These are phyloP conservation scores for Aspergillus flavus DNA, from an alignment of 2,329 filamentous ascomycete species.

Conservation along the genomic window DNA sequence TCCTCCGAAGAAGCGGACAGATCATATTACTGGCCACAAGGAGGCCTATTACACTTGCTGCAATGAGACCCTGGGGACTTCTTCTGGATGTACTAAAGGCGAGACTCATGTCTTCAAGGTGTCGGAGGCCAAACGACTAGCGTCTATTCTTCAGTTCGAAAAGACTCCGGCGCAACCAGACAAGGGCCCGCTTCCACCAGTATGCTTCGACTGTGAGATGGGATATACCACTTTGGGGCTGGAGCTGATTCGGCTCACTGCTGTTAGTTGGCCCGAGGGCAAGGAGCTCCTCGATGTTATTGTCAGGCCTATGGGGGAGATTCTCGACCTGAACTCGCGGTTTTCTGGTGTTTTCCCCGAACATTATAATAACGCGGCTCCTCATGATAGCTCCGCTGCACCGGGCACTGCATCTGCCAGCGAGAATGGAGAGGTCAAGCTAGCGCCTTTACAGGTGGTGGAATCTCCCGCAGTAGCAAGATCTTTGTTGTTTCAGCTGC, in stretches of 20 bases:
- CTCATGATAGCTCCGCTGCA: conserved; percentile 47
- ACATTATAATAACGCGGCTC: conserved; percentile 70
- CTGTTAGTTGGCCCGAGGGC: conserved; percentile 81
- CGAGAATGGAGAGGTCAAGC: conserved; percentile 23
- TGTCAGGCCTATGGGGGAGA: conserved; percentile 78
- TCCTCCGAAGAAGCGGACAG: conserved; percentile 56
- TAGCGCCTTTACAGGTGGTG: conserved; percentile 69
- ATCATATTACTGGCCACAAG: conserved; percentile 58
- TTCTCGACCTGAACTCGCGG: conserved; percentile 87
- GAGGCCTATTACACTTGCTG: conserved; percentile 78
- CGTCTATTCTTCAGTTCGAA: conserved; percentile 76
- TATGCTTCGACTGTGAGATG: conserved; percentile 97
- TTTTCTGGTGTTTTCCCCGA: conserved; percentile 86
- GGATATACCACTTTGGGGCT: conserved; percentile 86
- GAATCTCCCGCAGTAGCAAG: conserved; percentile 74
- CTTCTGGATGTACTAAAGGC: conserved; percentile 70
- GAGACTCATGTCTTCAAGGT: conserved; percentile 87
- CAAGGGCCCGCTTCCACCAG: conserved; percentile 45
- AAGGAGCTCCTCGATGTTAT: conserved; percentile 78
- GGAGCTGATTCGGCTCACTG: conserved; percentile 87
- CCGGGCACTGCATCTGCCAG: conserved; percentile 24
- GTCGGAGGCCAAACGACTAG: conserved; percentile 73
- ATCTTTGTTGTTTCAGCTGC: conserved; percentile 71
- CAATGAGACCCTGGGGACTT: conserved; percentile 70
- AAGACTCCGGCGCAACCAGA: conserved; percentile 62